Conservation (phyloP, 169 alveolate species). For the Plasmodium vivax region DNA sequence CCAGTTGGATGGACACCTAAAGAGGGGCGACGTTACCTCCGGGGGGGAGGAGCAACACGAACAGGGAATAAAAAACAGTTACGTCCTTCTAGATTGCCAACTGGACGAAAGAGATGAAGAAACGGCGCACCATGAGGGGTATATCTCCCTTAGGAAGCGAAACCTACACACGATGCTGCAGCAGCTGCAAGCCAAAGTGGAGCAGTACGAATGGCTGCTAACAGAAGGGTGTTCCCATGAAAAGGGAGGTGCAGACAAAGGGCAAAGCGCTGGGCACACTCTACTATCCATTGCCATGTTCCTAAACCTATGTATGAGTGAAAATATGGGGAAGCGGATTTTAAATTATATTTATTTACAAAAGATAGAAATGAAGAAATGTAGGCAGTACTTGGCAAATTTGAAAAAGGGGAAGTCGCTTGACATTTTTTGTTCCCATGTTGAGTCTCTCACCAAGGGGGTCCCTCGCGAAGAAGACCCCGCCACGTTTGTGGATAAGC, state of each 20-base stretch:
- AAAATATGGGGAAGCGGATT: slow-evolving; percentile 54
- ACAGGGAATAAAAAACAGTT: background rate
- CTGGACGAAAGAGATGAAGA: background rate
- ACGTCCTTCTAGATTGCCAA: background rate
- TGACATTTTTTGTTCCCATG: background rate
- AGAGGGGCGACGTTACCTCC: background rate
- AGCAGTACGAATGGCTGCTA: background rate
- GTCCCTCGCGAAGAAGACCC: background rate
- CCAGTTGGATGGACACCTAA: slow-evolving; percentile 17
- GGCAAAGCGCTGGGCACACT: slow-evolving; percentile 4
- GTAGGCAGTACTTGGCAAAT: slow-evolving; percentile 31
- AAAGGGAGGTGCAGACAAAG: background rate
- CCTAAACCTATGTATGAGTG: slow-evolving; percentile 50
- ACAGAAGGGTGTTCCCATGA: background rate
- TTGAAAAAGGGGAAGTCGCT: background rate
- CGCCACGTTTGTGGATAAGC: background rate
- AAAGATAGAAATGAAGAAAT: slow-evolving; percentile 42
- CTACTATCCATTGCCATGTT: slow-evolving; percentile 34
- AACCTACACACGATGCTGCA: background rate
- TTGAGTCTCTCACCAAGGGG: background rate
- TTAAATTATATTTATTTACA: slow-evolving; percentile 64
- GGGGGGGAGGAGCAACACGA: background rate
- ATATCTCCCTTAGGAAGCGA: background rate
- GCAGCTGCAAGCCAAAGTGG: background rate
- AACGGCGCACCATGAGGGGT: background rate